phyloP scores from a whole-genome alignment of 2,329 filamentous ascomycete genomes.

The Arthrobotrys sinensis region DNA sequence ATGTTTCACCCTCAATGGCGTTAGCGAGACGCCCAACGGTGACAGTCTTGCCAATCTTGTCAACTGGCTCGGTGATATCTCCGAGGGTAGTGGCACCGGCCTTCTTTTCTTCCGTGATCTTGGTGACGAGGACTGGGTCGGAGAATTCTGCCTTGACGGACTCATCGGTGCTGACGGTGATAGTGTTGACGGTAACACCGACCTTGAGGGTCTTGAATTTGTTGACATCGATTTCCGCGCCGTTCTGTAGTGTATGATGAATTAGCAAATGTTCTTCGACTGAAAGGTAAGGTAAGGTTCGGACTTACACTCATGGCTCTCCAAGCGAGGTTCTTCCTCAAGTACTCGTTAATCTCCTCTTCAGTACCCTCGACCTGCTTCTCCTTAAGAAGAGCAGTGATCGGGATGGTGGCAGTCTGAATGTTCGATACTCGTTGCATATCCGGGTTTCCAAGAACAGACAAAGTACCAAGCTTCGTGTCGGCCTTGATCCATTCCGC shows the following conservation, averaged over 20 bases:
- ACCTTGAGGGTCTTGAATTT: constrained; percentile 34
- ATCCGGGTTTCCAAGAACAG: constrained; percentile 38
- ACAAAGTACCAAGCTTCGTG: constrained; percentile 27
- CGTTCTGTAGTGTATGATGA: background rate
- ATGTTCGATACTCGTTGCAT: constrained; percentile 35
- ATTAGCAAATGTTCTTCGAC: background rate
- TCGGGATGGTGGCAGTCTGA: constrained; percentile 29
- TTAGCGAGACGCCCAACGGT: background rate
- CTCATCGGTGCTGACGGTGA: constrained; percentile 12
- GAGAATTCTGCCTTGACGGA: constrained; percentile 24
- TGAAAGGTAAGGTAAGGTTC: background rate
- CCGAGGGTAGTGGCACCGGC: constrained; percentile 22
- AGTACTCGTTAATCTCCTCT: constrained; percentile 18
- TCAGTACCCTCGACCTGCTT: constrained; percentile 16
- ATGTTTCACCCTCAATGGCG: constrained; percentile 7
- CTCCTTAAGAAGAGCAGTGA: constrained; percentile 20
- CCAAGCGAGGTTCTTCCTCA: constrained; percentile 41
- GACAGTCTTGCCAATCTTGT: background rate
- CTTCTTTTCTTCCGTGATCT: constrained; percentile 27
- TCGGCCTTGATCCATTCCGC: constrained; percentile 14
- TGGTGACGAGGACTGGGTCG: constrained; percentile 22
- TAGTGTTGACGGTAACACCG: constrained; percentile 38
- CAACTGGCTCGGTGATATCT: constrained; percentile 25
- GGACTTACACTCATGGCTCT: constrained; percentile 30
- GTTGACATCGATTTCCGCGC: constrained; percentile 7